Evolutionary conservation across 768 basidiomycete species (phyloP).

Genomic region (Pseudohyphozyma bogoriensis): DNA sequence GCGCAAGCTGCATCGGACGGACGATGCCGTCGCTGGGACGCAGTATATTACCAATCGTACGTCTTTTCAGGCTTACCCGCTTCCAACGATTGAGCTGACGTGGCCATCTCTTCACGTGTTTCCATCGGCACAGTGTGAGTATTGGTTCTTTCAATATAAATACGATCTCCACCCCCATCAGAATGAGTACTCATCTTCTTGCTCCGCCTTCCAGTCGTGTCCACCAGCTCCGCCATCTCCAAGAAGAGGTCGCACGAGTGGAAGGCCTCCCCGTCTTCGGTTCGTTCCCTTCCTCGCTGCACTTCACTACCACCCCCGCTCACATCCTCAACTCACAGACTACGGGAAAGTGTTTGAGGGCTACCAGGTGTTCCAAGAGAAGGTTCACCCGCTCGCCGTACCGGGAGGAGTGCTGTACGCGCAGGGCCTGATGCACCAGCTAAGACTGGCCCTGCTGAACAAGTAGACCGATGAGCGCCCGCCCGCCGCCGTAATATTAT

Average conservation of each 20-base stretch:
- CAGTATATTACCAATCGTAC: conserved; percentile 29
- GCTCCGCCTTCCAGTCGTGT: conserved; percentile 12
- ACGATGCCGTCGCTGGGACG: conserved; percentile 21
- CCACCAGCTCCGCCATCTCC: conserved; percentile 24
- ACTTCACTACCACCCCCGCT: not conserved
- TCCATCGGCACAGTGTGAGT: conserved; percentile 4
- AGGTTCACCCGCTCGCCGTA: conserved; percentile 25
- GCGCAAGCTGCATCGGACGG: conserved; percentile 24
- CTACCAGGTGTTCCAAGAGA: conserved; percentile 27
- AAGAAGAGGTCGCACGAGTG: conserved; percentile 18
- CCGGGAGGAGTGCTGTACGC: conserved; percentile 25
- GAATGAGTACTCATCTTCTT: too few species aligned
- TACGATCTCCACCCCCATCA: too few species aligned
- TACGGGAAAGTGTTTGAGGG: conserved; percentile 23
- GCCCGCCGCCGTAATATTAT: too few species aligned
- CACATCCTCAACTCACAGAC: conserved; percentile 2
- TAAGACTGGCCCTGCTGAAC: conserved; percentile 22
- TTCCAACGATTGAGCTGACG: too few species aligned
- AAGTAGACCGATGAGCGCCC: too few species aligned
- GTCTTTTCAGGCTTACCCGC: not conserved
- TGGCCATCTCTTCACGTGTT: too few species aligned
- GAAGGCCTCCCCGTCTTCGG: conserved; percentile 26
- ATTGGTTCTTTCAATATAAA: too few species aligned
- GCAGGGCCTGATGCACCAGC: conserved; percentile 23
- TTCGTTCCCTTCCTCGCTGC: not conserved